Conservation (phyloP, 202 grass and related monocot genomes). For the Zoysia matrella region DNA sequence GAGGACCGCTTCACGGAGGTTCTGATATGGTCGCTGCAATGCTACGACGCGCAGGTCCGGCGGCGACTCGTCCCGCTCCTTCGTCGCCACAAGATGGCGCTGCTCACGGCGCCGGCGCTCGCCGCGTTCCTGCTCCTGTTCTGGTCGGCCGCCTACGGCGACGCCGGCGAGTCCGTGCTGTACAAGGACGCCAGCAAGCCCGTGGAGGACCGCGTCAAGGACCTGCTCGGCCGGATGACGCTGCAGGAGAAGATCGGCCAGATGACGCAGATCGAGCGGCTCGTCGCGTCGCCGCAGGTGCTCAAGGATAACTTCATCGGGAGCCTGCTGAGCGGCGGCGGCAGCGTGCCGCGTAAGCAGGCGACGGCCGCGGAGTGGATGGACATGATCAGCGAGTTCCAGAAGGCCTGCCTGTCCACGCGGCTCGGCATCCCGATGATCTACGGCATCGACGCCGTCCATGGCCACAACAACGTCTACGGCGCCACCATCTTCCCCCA, state of each 20-base stretch:
- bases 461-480: constrained; percentile 90
- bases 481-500: constrained; percentile 94
- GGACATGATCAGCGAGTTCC: constrained; percentile 31
- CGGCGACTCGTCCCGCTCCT: constrained; percentile 43
- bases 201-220: constrained; percentile 63
- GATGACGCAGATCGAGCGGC: too few relatives aligned
- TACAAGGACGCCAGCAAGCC: constrained; percentile 69
- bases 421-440: constrained; percentile 89
- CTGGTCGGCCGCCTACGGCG: constrained; percentile 52
- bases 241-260: constrained; percentile 14
- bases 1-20: constrained; percentile 32
- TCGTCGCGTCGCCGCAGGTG: too few relatives aligned
- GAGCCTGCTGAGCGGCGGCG: constrained; percentile 91
- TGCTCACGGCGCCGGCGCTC: constrained; percentile 57
- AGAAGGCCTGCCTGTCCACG: constrained; percentile 66
- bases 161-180: constrained; percentile 40
- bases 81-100: constrained; percentile 66
- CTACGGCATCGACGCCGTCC: constrained; percentile 92
- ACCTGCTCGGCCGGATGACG: constrained; percentile 72
- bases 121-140: constrained; percentile 57
- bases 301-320: constrained; percentile 79
- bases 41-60: constrained; percentile 53
- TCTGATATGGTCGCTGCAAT: constrained; percentile 49
- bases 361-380: constrained; percentile 48
- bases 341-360: constrained; percentile 72